Percentiles rank a stretch among this genome's conserved stretches.
phyloP scores from a whole-genome alignment of 345 rosid species.

The Cardamine resedifolia region DNA sequence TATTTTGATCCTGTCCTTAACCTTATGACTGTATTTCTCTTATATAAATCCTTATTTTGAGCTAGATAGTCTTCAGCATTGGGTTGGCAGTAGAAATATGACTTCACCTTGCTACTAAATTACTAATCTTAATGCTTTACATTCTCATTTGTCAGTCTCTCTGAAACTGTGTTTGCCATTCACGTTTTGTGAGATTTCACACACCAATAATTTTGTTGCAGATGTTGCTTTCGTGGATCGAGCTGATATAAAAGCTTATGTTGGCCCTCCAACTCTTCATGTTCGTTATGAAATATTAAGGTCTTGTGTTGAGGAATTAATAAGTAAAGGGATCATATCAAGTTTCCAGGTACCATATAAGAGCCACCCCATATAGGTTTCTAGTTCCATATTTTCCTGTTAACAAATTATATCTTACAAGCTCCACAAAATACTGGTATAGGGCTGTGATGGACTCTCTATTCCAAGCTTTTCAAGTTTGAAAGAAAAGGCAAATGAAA shows the following conservation, averaged over 20 bases:
- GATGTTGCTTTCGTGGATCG: conserved; percentile 97
- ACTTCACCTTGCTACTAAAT: conserved; percentile 6
- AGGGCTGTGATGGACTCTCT: conserved; percentile 51
- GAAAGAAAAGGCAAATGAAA: conserved; percentile 51
- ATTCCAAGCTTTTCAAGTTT: conserved; percentile 66
- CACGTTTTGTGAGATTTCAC: not conserved
- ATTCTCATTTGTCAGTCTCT: not conserved
- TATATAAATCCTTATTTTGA: not conserved
- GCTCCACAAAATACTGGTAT: conserved; percentile 22
- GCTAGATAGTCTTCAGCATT: not conserved
- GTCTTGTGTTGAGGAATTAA: conserved; percentile 81
- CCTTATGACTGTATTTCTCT: not conserved
- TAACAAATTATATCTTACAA: conserved; percentile 12
- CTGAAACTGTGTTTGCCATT: not conserved
- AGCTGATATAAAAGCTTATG: conserved; percentile 96
- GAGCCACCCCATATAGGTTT: not conserved
- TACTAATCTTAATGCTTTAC: conserved; percentile 4
- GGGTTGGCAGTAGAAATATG: not conserved
- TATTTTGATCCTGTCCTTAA: conserved; percentile 9
- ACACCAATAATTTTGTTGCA: conserved; percentile 38
- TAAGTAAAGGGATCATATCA: conserved; percentile 67
- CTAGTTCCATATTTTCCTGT: not conserved
- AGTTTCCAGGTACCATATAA: conserved; percentile 52
- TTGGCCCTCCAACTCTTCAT: conserved; percentile 92
- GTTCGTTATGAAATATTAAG: conserved; percentile 92